Conservation (phyloP, 2,329 filamentous ascomycete species). For the Cryphonectria parasitica region DNA sequence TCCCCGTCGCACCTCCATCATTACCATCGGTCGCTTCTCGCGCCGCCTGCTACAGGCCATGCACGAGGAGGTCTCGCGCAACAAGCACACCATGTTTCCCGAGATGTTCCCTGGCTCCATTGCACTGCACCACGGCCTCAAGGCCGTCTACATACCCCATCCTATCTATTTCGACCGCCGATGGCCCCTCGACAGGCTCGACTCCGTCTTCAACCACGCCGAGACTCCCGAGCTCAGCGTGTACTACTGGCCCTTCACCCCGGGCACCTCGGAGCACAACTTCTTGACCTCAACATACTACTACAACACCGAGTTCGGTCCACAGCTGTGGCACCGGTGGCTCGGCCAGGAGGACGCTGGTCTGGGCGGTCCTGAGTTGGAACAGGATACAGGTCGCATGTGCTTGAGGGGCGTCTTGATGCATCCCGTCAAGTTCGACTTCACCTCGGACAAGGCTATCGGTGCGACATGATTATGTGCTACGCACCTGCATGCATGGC, state of each 20-base stretch:
- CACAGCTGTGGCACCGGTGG: constrained; percentile 65
- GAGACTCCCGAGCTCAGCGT: constrained; percentile 55
- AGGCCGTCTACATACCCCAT: constrained; percentile 77
- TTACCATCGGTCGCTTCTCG: constrained; percentile 77
- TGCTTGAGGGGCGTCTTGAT: constrained; percentile 67
- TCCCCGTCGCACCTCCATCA: constrained; percentile 75
- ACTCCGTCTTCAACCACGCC: constrained; percentile 64
- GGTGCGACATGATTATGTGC: constrained; percentile 22
- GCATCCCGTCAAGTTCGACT: constrained; percentile 63
- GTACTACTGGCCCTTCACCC: constrained; percentile 44
- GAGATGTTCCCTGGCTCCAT: constrained; percentile 80
- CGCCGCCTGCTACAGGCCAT: constrained; percentile 73
- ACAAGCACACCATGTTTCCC: constrained; percentile 74
- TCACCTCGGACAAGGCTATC: constrained; percentile 25
- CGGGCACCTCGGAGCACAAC: constrained; percentile 55
- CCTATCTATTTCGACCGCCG: constrained; percentile 79
- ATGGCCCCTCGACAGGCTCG: constrained; percentile 62
- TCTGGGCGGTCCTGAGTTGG: constrained; percentile 54
- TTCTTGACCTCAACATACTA: constrained; percentile 65
- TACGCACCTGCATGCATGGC: neutral
- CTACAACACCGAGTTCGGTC: constrained; percentile 60
- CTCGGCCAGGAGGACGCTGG: constrained; percentile 61
- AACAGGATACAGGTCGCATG: constrained; percentile 52
- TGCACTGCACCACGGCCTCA: constrained; percentile 76
- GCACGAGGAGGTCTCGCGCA: constrained; percentile 75